phyloP scores from a whole-genome alignment of 164 flowering plant genomes.

The Magnolia changhungtana region DNA sequence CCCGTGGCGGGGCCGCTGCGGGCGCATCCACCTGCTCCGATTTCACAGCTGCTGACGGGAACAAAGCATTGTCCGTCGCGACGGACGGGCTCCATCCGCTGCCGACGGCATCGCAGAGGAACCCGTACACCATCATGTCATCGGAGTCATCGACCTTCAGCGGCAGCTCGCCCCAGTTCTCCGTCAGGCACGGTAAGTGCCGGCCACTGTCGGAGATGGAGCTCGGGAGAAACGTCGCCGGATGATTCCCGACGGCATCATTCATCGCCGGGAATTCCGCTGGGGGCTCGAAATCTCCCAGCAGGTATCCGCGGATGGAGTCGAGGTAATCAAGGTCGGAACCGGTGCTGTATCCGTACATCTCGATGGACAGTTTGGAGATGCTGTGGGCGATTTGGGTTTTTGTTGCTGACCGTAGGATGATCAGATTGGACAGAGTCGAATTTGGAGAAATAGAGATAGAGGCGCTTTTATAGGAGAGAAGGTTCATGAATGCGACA shows the following conservation, averaged over 20 bases:
- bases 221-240: conserved; percentile 12
- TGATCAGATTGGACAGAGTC: not conserved
- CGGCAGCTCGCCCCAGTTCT: conserved; percentile 81
- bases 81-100: conserved; percentile 62
- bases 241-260: not conserved
- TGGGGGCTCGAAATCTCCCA: conserved; percentile 34
- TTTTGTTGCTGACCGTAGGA: not conserved
- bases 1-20: not conserved
- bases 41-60: conserved; percentile 8
- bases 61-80: not conserved
- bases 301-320: conserved; percentile 44
- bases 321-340: conserved; percentile 45
- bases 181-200: conserved; percentile 48
- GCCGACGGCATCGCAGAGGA: conserved; percentile 63
- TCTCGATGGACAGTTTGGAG: not conserved
- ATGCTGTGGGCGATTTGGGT: too few relatives aligned
- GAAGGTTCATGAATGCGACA: not conserved
- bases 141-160: conserved; percentile 72
- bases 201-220: conserved; percentile 50
- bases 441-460: not conserved
- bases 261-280: not conserved
- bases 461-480: not conserved
- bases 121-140: conserved; percentile 70
- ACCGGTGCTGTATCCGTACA: conserved; percentile 18
- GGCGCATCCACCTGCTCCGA: conserved; percentile 24